phyloP scores from a whole-genome alignment of 2,329 filamentous ascomycete genomes.

The Huntiella abstrusa region DNA sequence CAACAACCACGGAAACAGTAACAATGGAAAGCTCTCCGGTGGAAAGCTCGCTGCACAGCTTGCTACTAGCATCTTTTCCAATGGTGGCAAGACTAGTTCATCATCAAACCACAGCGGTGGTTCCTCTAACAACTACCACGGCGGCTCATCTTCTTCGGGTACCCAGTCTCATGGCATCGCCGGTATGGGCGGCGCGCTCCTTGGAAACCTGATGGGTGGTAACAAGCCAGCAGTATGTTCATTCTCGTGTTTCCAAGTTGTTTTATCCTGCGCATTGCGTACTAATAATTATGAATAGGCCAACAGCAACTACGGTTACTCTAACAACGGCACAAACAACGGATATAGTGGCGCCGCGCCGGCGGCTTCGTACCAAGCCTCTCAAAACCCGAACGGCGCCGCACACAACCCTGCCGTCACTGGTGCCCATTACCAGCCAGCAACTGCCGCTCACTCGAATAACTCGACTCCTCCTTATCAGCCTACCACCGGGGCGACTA shows the following conservation, averaged over 20 bases:
- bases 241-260: background rate
- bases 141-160: conserved; percentile 16
- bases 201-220: conserved; percentile 36
- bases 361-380: conserved; percentile 36
- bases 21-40: conserved; percentile 21
- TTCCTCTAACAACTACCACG: conserved; percentile 6
- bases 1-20: conserved; percentile 16
- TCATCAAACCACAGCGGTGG: conserved; percentile 25
- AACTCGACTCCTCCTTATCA: conserved; percentile 16
- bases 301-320: conserved; percentile 45
- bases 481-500: background rate
- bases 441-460: conserved; percentile 16
- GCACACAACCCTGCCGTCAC: conserved; percentile 9
- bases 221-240: conserved; percentile 25
- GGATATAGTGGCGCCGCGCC: conserved; percentile 45
- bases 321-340: conserved; percentile 32
- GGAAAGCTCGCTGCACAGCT: conserved; percentile 38
- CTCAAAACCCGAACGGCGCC: conserved; percentile 5
- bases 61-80: conserved; percentile 35
- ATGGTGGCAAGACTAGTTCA: conserved; percentile 16
- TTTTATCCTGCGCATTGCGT: background rate
- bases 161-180: conserved; percentile 21
- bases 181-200: conserved; percentile 32
- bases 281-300: conserved; percentile 15
- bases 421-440: conserved; percentile 5